Evolutionary conservation across 805 yeast genomes (phyloP).

Genomic region (Yamadazyma sp.): DNA sequence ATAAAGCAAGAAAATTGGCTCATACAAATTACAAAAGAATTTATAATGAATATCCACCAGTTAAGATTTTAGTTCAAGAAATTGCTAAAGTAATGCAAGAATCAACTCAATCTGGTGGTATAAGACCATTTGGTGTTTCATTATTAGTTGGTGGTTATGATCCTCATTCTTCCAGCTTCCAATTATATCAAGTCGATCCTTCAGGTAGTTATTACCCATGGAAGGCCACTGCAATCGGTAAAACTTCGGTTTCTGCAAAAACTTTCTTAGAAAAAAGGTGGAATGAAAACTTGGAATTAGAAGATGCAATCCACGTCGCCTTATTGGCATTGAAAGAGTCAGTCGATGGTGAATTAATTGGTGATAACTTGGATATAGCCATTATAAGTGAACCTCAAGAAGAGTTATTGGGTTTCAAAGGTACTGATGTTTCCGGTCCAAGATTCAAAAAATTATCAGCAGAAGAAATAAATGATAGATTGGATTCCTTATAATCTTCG

Average conservation of each 20-base stretch:
- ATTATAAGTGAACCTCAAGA: slow-evolving; percentile 82
- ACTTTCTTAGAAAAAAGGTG: slow-evolving; percentile 96
- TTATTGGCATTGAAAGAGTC: slow-evolving; percentile 90
- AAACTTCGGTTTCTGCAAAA: slow-evolving; percentile 93
- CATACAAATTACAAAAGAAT: slow-evolving; percentile 90
- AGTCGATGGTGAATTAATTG: slow-evolving; percentile 96
- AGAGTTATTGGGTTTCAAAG: slow-evolving; percentile 78
- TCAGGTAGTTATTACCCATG: slow-evolving; percentile 98
- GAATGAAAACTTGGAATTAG: slow-evolving; percentile 95
- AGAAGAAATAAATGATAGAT: slow-evolving; percentile 93
- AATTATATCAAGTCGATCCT: slow-evolving; percentile 95
- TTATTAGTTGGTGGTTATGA: slow-evolving; percentile 93
- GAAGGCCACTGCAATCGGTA: slow-evolving; percentile 99
- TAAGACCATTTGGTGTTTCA: slow-evolving; percentile 98
- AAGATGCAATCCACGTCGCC: slow-evolving; percentile 97
- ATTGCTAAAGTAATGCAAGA: slow-evolving; percentile 97
- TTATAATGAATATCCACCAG: slow-evolving; percentile 97
- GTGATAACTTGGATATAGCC: slow-evolving; percentile 91
- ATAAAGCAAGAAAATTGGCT: slow-evolving; percentile 88
- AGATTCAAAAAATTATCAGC: slow-evolving; percentile 79
- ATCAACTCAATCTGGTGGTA: slow-evolving; percentile 98
- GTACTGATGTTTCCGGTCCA: slow-evolving; percentile 83
- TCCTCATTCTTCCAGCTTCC: slow-evolving; percentile 62
- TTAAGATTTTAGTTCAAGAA: slow-evolving; percentile 88
- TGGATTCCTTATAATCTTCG: slow-evolving; percentile 51